These are phyloP conservation scores for Penicillium subrubescens DNA, from an alignment of 495 filamentous ascomycete species.

Conservation along the genomic window DNA sequence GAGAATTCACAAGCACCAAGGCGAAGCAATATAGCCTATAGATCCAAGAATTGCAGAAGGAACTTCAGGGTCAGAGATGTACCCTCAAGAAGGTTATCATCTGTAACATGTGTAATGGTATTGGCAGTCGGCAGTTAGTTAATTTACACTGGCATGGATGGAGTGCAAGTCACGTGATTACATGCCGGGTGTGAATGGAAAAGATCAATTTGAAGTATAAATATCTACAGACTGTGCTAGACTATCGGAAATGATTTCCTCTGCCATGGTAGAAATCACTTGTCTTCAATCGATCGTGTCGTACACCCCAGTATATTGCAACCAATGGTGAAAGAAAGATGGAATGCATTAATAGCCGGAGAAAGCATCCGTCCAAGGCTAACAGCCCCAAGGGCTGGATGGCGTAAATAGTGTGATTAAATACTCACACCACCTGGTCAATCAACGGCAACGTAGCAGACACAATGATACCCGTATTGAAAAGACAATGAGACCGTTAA, in stretches of 20 bases:
- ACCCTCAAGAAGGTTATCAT: neutral
- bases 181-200: neutral
- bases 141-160: neutral
- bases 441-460: neutral
- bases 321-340: neutral
- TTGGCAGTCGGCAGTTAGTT: neutral
- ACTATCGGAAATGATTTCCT: neutral
- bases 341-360: neutral
- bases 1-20: neutral
- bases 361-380: neutral
- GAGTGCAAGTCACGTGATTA: neutral
- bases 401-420: neutral
- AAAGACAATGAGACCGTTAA: neutral
- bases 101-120: neutral
- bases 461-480: neutral
- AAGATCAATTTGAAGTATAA: neutral
- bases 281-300: neutral
- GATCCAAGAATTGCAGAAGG: neutral
- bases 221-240: no score
- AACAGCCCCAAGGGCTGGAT: neutral
- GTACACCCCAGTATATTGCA: neutral
- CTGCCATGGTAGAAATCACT: neutral
- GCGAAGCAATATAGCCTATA: neutral
- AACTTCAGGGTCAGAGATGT: neutral
- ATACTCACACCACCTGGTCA: neutral